Conservation (phyloP, 2,329 filamentous ascomycete species). For the Zalaria obscura region DNA sequence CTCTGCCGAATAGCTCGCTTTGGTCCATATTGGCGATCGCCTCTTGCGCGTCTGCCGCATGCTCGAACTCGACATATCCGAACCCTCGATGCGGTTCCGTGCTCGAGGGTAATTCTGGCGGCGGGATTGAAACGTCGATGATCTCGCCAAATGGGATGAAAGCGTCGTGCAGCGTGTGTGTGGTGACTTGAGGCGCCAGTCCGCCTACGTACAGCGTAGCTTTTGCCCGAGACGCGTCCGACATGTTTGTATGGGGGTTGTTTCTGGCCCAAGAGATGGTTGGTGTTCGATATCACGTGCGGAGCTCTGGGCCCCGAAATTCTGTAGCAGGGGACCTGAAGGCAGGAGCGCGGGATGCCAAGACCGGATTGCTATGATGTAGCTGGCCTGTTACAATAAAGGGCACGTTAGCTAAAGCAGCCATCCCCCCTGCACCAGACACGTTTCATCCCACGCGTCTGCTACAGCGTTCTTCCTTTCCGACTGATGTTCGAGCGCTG, state of each 20-base stretch:
- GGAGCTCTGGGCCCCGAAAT: not conserved
- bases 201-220: constrained; percentile 87
- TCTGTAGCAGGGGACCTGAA: not conserved
- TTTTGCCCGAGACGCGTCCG: constrained; percentile 72
- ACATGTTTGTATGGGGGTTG: constrained; percentile 42
- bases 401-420: not conserved
- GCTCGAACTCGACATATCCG: constrained; percentile 90
- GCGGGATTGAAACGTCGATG: constrained; percentile 77
- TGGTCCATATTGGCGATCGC: constrained; percentile 99
- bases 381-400: not conserved
- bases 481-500: constrained; percentile 1
- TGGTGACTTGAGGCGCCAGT: constrained; percentile 64
- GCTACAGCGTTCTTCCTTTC: constrained; percentile 10
- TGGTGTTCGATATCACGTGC: not conserved
- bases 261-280: not conserved
- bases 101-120: constrained; percentile 67
- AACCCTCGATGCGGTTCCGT: constrained; percentile 78
- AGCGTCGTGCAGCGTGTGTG: constrained; percentile 65
- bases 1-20: constrained; percentile 80
- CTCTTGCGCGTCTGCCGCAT: constrained; percentile 72
- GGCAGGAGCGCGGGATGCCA: constrained; percentile 2
- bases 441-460: not conserved
- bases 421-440: not conserved
- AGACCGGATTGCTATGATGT: constrained; percentile 1
- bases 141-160: constrained; percentile 98